A percentile compares a stretch with the other conserved stretches of the same genome.
These are phyloP conservation scores for Barnettozyma californica DNA, from an alignment of 805 yeast species.

Conservation along the genomic window DNA sequence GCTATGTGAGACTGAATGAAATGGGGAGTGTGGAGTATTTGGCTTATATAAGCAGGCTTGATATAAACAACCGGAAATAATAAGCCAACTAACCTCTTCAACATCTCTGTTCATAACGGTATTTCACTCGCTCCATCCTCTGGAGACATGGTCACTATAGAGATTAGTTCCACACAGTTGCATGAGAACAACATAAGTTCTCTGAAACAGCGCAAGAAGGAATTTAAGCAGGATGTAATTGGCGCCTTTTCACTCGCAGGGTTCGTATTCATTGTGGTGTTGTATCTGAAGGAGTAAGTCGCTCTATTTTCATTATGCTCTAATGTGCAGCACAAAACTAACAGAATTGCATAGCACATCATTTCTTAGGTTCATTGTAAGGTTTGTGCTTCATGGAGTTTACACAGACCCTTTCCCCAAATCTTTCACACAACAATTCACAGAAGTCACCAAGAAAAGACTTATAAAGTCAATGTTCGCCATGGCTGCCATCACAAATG, in stretches of 20 bases:
- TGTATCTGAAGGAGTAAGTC: slow-evolving; percentile 23
- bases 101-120: not conserved
- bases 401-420: slow-evolving; percentile 38
- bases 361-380: slow-evolving; percentile 24
- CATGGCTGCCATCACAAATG: slow-evolving; percentile 22
- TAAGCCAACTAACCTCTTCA: not conserved
- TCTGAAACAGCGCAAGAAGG: slow-evolving; percentile 18
- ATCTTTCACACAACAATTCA: slow-evolving; percentile 22
- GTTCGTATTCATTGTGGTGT: slow-evolving; percentile 18
- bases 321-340: slow-evolving; percentile 1
- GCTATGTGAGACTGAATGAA: too few relatives aligned
- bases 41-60: too few relatives aligned
- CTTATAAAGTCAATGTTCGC: slow-evolving; percentile 29
- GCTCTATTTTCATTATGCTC: not conserved
- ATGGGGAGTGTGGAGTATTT: too few relatives aligned
- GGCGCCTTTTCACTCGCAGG: slow-evolving; percentile 16
- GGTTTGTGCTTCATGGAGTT: slow-evolving; percentile 35
- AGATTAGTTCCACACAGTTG: slow-evolving; percentile 9
- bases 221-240: slow-evolving; percentile 13
- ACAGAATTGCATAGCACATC: slow-evolving; percentile 15
- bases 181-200: slow-evolving; percentile 14
- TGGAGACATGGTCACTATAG: slow-evolving; percentile 8
- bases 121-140: not conserved
- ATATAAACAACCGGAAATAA: too few relatives aligned
- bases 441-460: slow-evolving; percentile 18